Evolutionary conservation across 2,329 filamentous ascomycete genomes (phyloP), one percentile per base, ranked within the genome.

Genomic region (Fusarium chlamydosporum): DNA sequence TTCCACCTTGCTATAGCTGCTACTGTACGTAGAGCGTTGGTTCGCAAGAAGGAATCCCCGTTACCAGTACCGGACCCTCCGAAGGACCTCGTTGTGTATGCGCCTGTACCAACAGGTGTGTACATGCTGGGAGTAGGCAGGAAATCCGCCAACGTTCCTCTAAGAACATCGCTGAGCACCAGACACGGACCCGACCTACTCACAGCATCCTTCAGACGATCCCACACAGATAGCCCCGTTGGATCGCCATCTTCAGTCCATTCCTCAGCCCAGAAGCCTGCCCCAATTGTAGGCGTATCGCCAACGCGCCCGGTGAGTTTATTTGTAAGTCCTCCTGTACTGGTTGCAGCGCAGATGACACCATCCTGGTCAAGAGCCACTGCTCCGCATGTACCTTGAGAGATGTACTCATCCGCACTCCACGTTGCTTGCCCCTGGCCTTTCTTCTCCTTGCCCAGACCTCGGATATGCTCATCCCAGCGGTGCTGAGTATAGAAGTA

Each of bases 241-340:
- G 77, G 73, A 37, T 80, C 77, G 2, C 78, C 78, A 3, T 82
- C 79, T 57, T 90, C 86, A 9, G 79, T 78, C 93, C 93, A 97
- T 71, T 94, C 88, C 76, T 96, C 94, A 0, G 94, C 93, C 93
- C 93, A 97, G 78, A 94, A 97, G 0, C 94, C 94, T 1, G 93
- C 91, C 0, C 94, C 94, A 1, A 94, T 82, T 0, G 91, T 91
- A 0, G 94, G 93, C 12, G 94, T 97, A 76, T 97, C 94, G 1
- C 94, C 94, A 67, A 97, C 90, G 20, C 94, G 84, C 0, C 93
- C 94, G 0, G 92, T 92, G 56, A 95, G 80, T 81, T 97, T 97
- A 77, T 97, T 97, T 23, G 94, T 97, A 78, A 97, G 77, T 0
- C 94, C 94, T 7, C 94, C 94, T 0, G 88, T 90, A 73, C 85